Base-by-base conservation (phyloP, 805 yeast species). In the Wickerhamiella brachini region DNA sequence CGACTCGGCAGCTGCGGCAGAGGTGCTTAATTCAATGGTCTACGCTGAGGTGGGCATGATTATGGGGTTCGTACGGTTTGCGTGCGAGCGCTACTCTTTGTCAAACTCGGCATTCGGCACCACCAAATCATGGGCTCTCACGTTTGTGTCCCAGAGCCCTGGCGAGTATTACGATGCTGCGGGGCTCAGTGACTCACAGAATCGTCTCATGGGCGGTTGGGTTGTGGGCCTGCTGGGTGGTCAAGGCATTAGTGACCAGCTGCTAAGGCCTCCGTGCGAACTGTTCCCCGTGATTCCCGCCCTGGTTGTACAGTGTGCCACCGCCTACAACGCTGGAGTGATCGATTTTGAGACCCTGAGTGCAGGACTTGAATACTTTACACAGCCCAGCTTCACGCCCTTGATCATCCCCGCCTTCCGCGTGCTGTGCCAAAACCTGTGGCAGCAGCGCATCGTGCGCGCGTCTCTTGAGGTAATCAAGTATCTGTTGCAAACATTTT, bases 321-420 rank as follows among this genome's bases (percentile, higher is more conserved):
- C 73, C 15, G 85, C 94, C 0, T 71, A 78, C 48, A 73, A 75
- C 21, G 65, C 73, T 22, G 78, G 76, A 1, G 66, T 77, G 13
- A 71, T 85, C 3, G 82, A 79, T 56, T 63, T 74, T 9, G 81
- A 80, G 3, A 74, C 79, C 4, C 69, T 87, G 42, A 74, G 73
- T 47, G 85, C 84, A 51, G 97, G 96, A 0, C 70, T 90, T 37
- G 97, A 89, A 60, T 87, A 89, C 60, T 83, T 90, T 57, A 71
- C 84, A 45, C 95, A 89, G 59, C 83, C 86, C 2, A 84, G 85
- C 55, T 70, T 90, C 56, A 70, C 84, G 1, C 70, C 76, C 7
- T 75, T 81, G 12, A 60, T 80, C 34, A 67, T 77, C 5, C 76
- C 77, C n/a, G 74, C 80, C 2, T 60, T 78, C 63, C 76, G 58